Base-by-base conservation (phyloP, 2,329 filamentous ascomycete species). In the Parastagonospora avenae region DNA sequence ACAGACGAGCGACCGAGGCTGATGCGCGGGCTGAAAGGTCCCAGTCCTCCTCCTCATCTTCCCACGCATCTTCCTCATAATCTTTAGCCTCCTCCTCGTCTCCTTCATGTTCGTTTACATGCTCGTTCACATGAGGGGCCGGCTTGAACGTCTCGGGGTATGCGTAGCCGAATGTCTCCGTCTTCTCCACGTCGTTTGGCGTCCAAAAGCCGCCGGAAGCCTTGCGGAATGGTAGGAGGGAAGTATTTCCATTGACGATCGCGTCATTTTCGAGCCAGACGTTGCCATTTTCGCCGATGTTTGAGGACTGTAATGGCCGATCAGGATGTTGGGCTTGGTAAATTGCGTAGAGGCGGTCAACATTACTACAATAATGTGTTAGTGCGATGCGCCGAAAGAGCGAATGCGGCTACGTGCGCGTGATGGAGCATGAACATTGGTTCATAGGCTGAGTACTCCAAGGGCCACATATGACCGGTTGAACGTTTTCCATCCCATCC, bases 301-400 rank as follows among this genome's bases (percentile, higher is more conserved):
- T 53, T 4, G 53, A 52, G 0, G 86, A 80, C 19, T 79, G 73
- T 9, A 91, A 80, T 74, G 84, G 91, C 8, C 80, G 80, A n/a
- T 83, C 75, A 0, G 89, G 88, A 54, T 93, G 82, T 5, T 92
- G 72, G 1, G 81, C 78, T 74, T 92, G 89, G 86, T 89, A 94
- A 58, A 95, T 80, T 32, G 89, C 84, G 71, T 92, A 90, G 4
- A 70, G 47, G 11, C 72, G 67, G 46, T 74, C 72, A 31, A 73
- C 64, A 35, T 74, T 73, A 55, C 70, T 55, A n/a, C 8, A 10
- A 29, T 3, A n/a, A 4, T 12, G 32, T 8, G 11, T 39, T 10
- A 37, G 30, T 16, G 9, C 6, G 2, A 32, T 19, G 2, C 8
- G 10, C 6, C 8, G 29, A 8, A 15, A n/a, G 3, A 28, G 38